Evolutionary conservation across 2,329 filamentous ascomycete species (phyloP).

Genomic region (Exophiala oligosperma): DNA sequence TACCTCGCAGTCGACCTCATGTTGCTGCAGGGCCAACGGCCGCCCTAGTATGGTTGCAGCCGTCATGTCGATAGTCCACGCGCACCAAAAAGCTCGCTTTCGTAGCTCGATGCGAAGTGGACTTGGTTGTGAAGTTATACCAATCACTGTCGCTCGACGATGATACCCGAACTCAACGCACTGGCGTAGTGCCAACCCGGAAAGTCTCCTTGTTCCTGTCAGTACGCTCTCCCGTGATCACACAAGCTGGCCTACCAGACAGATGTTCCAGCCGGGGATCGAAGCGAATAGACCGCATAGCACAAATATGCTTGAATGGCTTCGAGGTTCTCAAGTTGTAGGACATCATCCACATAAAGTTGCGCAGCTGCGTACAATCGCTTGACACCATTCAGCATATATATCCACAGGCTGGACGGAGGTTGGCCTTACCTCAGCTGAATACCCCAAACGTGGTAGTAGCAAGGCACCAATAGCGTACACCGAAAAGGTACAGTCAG

Average conservation of each 20-base stretch:
- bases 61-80: constrained; percentile 30
- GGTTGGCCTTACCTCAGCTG: constrained; percentile 15
- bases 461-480: constrained; percentile 31
- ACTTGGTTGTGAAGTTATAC: neutral
- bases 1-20: constrained; percentile 35
- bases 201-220: constrained; percentile 30
- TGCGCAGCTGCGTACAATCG: constrained; percentile 24
- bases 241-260: constrained; percentile 28
- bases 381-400: constrained; percentile 9
- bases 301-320: constrained; percentile 38
- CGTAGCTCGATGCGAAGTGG: constrained; percentile 29
- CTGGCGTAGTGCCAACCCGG: constrained; percentile 35
- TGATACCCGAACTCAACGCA: constrained; percentile 39
- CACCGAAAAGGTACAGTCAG: constrained; percentile 22
- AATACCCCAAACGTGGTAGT: constrained; percentile 18
- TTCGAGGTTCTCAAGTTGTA: constrained; percentile 32
- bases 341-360: constrained; percentile 22
- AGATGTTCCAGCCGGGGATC: constrained; percentile 32
- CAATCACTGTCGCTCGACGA: constrained; percentile 22
- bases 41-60: constrained; percentile 31
- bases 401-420: neutral
- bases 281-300: constrained; percentile 33
- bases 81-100: constrained; percentile 33
- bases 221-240: neutral
- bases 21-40: constrained; percentile 31